These are phyloP conservation scores for Leccinum truebloodii DNA, from an alignment of 768 basidiomycete genomes.

Conservation along the genomic window DNA sequence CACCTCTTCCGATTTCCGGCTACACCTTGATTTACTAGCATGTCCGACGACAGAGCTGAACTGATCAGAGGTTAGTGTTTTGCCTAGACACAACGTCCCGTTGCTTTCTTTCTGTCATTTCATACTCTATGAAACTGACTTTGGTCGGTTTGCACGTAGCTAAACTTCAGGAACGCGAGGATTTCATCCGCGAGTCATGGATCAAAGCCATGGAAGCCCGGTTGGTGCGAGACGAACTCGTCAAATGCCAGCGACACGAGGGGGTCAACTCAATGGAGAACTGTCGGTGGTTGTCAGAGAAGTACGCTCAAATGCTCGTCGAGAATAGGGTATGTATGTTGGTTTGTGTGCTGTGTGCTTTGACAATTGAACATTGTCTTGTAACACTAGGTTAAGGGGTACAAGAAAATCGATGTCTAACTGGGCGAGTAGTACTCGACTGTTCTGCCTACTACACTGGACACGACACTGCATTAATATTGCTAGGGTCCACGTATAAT, in stretches of 20 bases:
- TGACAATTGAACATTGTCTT: slow-evolving; percentile 6
- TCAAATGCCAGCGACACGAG: slow-evolving; percentile 87
- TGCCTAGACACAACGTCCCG: not conserved
- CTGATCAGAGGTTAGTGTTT: slow-evolving; percentile 32
- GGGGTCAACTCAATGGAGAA: slow-evolving; percentile 91
- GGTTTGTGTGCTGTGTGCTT: not conserved
- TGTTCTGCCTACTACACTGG: not conserved
- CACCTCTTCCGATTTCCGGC: slow-evolving; percentile 2
- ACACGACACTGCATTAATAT: not conserved
- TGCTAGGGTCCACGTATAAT: slow-evolving; percentile 7
- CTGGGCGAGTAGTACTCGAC: not conserved
- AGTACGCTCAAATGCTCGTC: slow-evolving; percentile 75
- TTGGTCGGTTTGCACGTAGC: slow-evolving; percentile 38
- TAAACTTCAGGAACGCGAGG: slow-evolving; percentile 68
- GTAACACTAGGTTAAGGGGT: slow-evolving; percentile 73
- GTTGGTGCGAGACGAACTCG: slow-evolving; percentile 83
- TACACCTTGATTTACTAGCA: slow-evolving; percentile 12
- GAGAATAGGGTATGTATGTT: slow-evolving; percentile 74
- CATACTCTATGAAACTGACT: not conserved
- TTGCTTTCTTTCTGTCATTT: not conserved
- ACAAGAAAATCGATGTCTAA: slow-evolving; percentile 71
- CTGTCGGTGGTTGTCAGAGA: slow-evolving; percentile 83
- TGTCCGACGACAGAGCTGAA: slow-evolving; percentile 37
- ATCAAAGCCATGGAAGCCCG: slow-evolving; percentile 91
- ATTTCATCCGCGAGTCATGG: slow-evolving; percentile 88